These are phyloP conservation scores for Waitea zeae DNA, from an alignment of 1,284 basidiomycete species.

Conservation along the genomic window DNA sequence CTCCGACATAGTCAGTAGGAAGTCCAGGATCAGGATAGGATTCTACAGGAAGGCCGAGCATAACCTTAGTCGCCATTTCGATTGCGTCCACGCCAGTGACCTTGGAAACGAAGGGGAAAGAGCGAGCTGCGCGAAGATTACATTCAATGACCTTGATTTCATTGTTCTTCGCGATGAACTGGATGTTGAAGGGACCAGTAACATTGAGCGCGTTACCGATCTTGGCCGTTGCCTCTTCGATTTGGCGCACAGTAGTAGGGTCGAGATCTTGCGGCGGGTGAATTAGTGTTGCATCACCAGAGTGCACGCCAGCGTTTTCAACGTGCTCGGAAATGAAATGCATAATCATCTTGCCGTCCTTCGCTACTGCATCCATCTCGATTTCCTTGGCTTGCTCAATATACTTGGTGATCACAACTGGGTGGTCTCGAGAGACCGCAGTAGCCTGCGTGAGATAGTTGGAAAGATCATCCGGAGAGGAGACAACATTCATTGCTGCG, in stretches of 20 bases:
- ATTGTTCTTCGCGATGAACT: constrained; percentile 99
- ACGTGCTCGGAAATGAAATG: constrained; percentile 99
- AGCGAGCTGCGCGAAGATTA: constrained; percentile 93
- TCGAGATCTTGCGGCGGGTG: constrained; percentile 97
- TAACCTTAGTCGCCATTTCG: constrained; percentile 96
- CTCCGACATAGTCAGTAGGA: constrained; percentile 87
- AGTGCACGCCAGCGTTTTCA: constrained; percentile 97
- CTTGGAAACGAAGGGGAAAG: constrained; percentile 98
- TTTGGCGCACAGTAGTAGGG: constrained; percentile 88
- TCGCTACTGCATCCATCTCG: constrained; percentile 98
- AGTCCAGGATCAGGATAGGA: constrained; percentile 81
- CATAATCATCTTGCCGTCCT: constrained; percentile 96
- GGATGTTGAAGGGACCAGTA: constrained; percentile 98
- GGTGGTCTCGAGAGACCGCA: constrained; percentile 92
- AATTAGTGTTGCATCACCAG: constrained; percentile 94
- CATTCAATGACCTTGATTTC: constrained; percentile 99
- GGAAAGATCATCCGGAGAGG: constrained; percentile 78
- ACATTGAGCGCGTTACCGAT: constrained; percentile 98
- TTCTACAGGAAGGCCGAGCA: constrained; percentile 82
- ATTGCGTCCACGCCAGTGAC: constrained; percentile 96
- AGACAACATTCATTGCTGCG: constrained; percentile 99
- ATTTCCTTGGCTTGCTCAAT: constrained; percentile 99
- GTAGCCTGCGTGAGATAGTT: constrained; percentile 94
- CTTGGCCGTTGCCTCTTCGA: constrained; percentile 93
- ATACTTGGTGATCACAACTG: constrained; percentile 98